These are phyloP conservation scores for Sporothrix dimorphospora DNA, from an alignment of 2,329 filamentous ascomycete species.

Conservation along the genomic window DNA sequence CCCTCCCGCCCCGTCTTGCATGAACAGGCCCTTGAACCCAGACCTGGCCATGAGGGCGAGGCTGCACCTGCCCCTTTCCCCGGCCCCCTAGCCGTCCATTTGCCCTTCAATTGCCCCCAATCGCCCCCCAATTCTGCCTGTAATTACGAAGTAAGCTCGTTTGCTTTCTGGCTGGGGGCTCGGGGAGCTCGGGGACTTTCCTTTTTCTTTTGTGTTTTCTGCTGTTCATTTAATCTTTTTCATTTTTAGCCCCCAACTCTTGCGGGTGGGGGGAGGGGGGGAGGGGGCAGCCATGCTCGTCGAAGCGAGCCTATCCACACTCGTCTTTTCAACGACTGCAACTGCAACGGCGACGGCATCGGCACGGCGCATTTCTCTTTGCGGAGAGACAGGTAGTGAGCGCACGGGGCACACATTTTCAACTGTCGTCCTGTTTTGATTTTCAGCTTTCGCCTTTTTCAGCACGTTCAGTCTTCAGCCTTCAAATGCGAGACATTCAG, in stretches of 20 bases:
- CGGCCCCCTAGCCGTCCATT: background rate
- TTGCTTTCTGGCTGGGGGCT: background rate
- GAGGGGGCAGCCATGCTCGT: too few relatives aligned
- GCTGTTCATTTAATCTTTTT: too few relatives aligned
- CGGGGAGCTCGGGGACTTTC: background rate
- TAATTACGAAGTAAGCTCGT: too few relatives aligned
- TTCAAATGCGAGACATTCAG: background rate
- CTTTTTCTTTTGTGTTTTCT: background rate
- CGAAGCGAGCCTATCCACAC: too few relatives aligned
- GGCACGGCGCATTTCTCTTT: background rate
- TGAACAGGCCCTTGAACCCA: slow-evolving; percentile 6
- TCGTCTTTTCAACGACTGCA: background rate
- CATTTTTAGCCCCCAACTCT: slow-evolving; percentile 16
- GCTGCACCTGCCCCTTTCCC: background rate
- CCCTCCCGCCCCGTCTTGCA: background rate
- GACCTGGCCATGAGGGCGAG: background rate
- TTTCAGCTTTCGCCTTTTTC: background rate
- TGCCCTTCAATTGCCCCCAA: background rate
- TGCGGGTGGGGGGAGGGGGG: background rate
- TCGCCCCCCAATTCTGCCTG: background rate
- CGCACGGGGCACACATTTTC: background rate
- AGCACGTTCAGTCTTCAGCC: background rate
- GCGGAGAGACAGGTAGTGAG: background rate
- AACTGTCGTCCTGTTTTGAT: background rate
- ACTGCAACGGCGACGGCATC: background rate